Evolutionary conservation across 1,284 basidiomycete species (phyloP), one percentile per base, ranked within the genome.

Genomic region (Leccinum insigne): DNA sequence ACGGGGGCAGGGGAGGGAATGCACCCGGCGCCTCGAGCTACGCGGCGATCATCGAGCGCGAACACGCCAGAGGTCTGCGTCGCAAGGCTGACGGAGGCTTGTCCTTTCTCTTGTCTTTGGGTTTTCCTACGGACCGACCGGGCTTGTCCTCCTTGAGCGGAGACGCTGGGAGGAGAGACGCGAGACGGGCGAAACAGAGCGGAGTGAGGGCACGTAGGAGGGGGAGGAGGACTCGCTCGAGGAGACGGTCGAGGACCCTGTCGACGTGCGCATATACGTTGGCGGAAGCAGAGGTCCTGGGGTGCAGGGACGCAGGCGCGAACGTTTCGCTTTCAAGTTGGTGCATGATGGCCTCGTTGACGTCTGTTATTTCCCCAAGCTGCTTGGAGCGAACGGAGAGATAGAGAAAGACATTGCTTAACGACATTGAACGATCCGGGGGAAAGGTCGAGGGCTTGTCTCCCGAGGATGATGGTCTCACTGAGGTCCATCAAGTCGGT

Each of bases 141-240:
- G 14, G 13, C 40, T 21, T 65, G 58, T 61, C 63, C 54, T 60
- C 63, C 29, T 63, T 74, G 32, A 61, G 61, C 0, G 62, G 1
- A 8, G 18, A 16, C 3, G 62, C 3, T 16, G 57, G 26, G 26
- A 26, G 26, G 26, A 26, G 26, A 26, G 26, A 26, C 26, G 26
- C 26, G 26, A 26, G 26, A 26, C 26, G 26, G 26, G 26, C 26
- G 57, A 42, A 63, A 60, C 70, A 76, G 7, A 76, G 64, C 1
- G 72, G 68, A 1, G 18, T 16, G 40, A 74, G 29, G 49, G 72
- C 64, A 3, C 69, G 72, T n/a, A 74, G 40, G 32, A 73, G 66
- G 8, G 68, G 64, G 10, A 74, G 66, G n/a, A 74, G 67, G 26
- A 74, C 9, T 6, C 47, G 26, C 56, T 74, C 72, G 35, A 74